Evolutionary conservation across 2,329 filamentous ascomycete species (phyloP), one percentile per base, ranked within the genome.

Genomic region (Ophiostoma pallidulum): DNA sequence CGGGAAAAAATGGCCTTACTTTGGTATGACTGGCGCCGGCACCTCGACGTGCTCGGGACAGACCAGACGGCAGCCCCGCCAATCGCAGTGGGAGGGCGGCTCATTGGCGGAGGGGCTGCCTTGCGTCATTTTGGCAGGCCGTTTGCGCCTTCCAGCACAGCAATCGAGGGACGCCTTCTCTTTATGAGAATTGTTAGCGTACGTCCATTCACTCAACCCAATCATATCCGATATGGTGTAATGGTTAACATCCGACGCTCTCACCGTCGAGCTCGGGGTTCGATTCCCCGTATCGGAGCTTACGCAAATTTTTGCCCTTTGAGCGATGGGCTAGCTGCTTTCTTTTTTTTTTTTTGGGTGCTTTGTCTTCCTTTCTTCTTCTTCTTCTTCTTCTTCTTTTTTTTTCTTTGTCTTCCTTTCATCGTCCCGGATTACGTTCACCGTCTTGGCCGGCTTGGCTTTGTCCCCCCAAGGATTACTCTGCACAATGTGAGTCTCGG

Each of bases 191-290:
- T n/a, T n/a, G n/a, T n/a, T n/a, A n/a, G n/a, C n/a, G n/a, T n/a
- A n/a, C n/a, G n/a, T n/a, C n/a, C n/a, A n/a, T n/a, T n/a, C n/a
- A 32, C 8, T 2, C 3, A 38, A 37, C 32, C 46, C 35, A 45
- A 39, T 40, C 36, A 37, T 37, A 49, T 53, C 51, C 51, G 51
- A 53, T 53, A 53, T 53, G 51, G 51, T 53, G 51, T 53, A 53
- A 53, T 53, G 51, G 51, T 44, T 44, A 53, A 53, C 51, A 51
- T 51, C 49, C 49, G 51, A 51, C 51, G 51, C 51, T 53, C 51
- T 53, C 51, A 53, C 51, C 51, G 51, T 53, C 51, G 51, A 53
- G 51, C 51, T 53, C 51, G 51, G 51, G 51, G 49, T 53, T 53
- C 51, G 51, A 53, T 53, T 53, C 51, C 51, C 51, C 51, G 51